Conservation (phyloP, 768 basidiomycete species). For the Lactifluus subvellereus region DNA sequence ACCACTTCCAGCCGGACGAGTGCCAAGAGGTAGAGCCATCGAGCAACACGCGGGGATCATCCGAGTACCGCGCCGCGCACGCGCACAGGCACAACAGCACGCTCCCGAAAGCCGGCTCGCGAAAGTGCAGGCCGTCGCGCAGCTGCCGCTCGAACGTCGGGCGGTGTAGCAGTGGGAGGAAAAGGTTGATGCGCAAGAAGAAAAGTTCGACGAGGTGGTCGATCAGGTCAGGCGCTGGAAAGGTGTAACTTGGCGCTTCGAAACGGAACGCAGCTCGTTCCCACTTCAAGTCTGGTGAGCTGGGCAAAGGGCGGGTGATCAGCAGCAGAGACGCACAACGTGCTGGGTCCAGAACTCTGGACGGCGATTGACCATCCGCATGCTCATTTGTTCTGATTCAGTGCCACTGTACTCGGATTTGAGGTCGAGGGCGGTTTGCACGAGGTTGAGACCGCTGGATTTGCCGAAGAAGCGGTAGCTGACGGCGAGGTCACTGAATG, state of each 20-base stretch:
- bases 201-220: conserved; percentile 42
- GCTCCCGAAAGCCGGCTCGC: conserved; percentile 39
- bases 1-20: conserved; percentile 44
- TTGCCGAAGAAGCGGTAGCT: conserved; percentile 38
- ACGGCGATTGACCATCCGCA: conserved; percentile 32
- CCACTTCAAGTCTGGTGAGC: conserved; percentile 10
- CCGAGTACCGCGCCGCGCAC: conserved; percentile 43
- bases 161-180: conserved; percentile 45
- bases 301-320: background rate
- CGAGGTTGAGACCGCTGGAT: conserved; percentile 38
- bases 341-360: conserved; percentile 48
- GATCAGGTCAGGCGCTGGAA: conserved; percentile 36
- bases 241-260: conserved; percentile 18
- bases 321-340: conserved; percentile 33
- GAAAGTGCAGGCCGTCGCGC: conserved; percentile 35
- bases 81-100: conserved; percentile 49
- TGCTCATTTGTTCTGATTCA: conserved; percentile 4
- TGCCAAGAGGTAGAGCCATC: conserved; percentile 29
- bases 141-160: conserved; percentile 40
- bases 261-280: conserved; percentile 2
- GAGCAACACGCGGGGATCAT: conserved; percentile 44
- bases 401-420: conserved; percentile 36
- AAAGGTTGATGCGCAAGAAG: conserved; percentile 39
- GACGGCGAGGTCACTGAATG: conserved; percentile 29
- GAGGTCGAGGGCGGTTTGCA: conserved; percentile 39